A percentile compares a stretch with the other conserved stretches of the same genome.
Conservation (phyloP, 371 early-diverging fungal species). For the Encephalitozoon intestinalis region DNA sequence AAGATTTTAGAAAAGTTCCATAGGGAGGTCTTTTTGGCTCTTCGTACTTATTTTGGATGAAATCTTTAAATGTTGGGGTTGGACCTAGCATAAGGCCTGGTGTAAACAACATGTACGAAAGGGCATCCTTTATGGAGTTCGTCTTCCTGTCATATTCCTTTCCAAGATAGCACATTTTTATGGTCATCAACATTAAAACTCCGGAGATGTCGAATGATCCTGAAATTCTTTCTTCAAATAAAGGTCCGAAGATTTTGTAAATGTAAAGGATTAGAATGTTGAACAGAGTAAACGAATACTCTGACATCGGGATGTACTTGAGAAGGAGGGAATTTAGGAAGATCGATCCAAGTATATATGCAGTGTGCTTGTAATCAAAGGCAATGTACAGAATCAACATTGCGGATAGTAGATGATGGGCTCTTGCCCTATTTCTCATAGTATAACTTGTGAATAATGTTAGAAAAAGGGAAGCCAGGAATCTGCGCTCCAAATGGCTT, state of each 20-base stretch:
- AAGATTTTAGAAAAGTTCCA: background rate
- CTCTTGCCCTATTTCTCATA: constrained; percentile 2
- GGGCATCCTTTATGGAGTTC: constrained; percentile 1
- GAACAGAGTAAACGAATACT: constrained; percentile 18
- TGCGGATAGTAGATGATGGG: background rate
- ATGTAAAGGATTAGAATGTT: constrained; percentile 33
- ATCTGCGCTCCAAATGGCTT: background rate
- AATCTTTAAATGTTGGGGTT: constrained; percentile 13
- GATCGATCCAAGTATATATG: constrained; percentile 13
- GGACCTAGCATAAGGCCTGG: constrained; percentile 45
- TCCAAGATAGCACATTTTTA: constrained; percentile 48
- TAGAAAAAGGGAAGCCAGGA: background rate
- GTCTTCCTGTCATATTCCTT: constrained; percentile 17
- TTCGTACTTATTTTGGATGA: constrained; percentile 14
- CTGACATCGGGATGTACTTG: background rate
- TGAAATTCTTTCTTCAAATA: constrained; percentile 19
- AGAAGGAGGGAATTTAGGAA: constrained; percentile 13
- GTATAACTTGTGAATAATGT: background rate
- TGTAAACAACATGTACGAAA: constrained; percentile 33
- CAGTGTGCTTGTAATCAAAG: constrained; percentile 19
- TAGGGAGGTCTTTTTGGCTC: background rate
- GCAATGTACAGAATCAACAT: constrained; percentile 33
- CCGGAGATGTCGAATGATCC: constrained; percentile 47
- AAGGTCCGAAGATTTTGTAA: constrained; percentile 27
- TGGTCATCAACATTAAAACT: constrained; percentile 41